Base-by-base conservation (phyloP, 371 early-diverging fungal species). In the Mucor velutinosus region DNA sequence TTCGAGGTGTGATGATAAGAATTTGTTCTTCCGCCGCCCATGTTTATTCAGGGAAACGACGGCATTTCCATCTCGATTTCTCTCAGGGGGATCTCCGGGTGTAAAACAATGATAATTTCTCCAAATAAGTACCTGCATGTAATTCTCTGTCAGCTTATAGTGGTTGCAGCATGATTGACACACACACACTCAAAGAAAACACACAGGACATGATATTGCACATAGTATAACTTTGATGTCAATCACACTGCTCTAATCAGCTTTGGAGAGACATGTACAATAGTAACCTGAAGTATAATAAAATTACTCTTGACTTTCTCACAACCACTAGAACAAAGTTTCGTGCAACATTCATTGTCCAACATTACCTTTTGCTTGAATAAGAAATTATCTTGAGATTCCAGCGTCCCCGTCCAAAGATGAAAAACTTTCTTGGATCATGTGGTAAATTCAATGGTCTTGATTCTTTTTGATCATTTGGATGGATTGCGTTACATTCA, bases 311-410 rank as follows among this genome's bases (percentile, higher is more conserved):
- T 53, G 53, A 53, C 12, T 53, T 53, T 53, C 53, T 53, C 53
- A 53, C 53, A 53, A 4, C 27, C 27, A 25, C 27, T 14, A 27
- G 27, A 53, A 53, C 29, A 53, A 21, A 27, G 53, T 53, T 53
- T 49, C 12, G 53, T 53, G 15, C 53, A 53, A 27, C 53, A 12
- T 53, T 53, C 19, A 27, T 12, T 53, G 53, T 53, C 53, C 53
- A 53, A 53, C 53, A 53, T 53, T 53, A 15, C 23, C 10, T 53
- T 53, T 53, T 53, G 27, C 53, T 53, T 27, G 5, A 53, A 27
- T 11, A 14, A 53, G 53, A 53, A 53, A 53, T 53, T 27, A 53
- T 53, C 53, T 27, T 27, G 53, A 53, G 53, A 53, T 53, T 53
- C 15, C 53, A 53, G 5, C 53, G 27, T 25, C 47, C 47, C 47